These are phyloP conservation scores for Microbotryomycetes sp. DNA, from an alignment of 1,284 basidiomycete genomes.

Conservation along the genomic window DNA sequence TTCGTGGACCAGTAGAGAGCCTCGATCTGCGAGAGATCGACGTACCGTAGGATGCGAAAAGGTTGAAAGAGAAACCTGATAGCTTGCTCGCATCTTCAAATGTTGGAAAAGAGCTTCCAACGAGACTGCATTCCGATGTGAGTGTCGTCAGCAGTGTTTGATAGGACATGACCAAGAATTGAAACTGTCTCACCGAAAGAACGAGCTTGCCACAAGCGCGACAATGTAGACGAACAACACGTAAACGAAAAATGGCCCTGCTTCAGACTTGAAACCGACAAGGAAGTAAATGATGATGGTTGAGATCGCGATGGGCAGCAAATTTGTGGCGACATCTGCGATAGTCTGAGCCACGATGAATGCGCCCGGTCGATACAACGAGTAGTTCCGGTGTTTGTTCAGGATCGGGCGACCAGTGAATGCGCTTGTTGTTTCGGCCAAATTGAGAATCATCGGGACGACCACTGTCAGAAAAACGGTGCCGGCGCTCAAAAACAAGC, in stretches of 20 bases:
- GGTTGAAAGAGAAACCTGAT: conserved; percentile 45
- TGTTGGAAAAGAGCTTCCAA: conserved; percentile 45
- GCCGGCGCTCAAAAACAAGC: conserved; percentile 24
- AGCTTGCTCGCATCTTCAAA: conserved; percentile 46
- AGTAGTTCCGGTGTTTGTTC: conserved; percentile 6
- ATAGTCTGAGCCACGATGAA: not conserved
- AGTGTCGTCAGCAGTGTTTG: no score
- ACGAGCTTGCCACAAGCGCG: conserved; percentile 47
- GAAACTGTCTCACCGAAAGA: no score
- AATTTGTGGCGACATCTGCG: conserved; percentile 33
- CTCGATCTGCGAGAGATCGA: no score
- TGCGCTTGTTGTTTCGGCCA: conserved; percentile 1
- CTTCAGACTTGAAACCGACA: conserved; percentile 45
- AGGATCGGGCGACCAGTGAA: conserved; percentile 3
- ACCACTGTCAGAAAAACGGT: conserved; percentile 47
- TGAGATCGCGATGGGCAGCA: conserved; percentile 47
- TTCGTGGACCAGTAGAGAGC: no score
- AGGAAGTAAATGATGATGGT: conserved; percentile 46
- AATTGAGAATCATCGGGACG: conserved; percentile 22
- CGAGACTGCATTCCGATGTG: no score
- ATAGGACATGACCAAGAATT: no score
- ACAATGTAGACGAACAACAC: conserved; percentile 41
- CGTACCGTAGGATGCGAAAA: conserved; percentile 47
- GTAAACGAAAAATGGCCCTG: conserved; percentile 40
- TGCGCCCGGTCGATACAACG: not conserved